Conservation (phyloP, 202 grass and related monocot species). For the Saccharum hybrid region DNA sequence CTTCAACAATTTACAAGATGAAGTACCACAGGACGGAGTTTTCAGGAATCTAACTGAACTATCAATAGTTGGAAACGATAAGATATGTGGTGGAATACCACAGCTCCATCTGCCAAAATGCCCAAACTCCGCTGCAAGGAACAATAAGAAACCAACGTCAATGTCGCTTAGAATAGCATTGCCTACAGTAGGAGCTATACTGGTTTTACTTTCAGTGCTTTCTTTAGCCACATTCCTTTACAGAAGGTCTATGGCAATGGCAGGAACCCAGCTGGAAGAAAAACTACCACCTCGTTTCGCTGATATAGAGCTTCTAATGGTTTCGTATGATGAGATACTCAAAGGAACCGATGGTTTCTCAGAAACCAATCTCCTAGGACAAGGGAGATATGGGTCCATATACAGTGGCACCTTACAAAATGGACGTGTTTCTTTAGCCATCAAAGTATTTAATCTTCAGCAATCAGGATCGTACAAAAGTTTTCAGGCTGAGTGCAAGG, state of each 20-base stretch:
- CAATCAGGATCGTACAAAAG: too few species aligned
- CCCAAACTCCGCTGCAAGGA: neutral
- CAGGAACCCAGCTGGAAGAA: neutral
- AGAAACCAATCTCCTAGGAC: constrained; percentile 33
- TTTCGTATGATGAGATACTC: constrained; percentile 33
- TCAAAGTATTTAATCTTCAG: too few species aligned
- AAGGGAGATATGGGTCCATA: constrained; percentile 9
- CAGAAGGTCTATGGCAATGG: neutral
- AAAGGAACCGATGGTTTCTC: constrained; percentile 4
- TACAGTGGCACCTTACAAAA: too few species aligned
- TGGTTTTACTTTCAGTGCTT: constrained; percentile 27
- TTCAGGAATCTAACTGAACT: constrained; percentile 39
- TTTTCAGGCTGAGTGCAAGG: too few species aligned
- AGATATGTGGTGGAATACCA: neutral
- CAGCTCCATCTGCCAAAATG: constrained; percentile 11
- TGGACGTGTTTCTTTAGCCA: too few species aligned
- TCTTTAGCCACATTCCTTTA: neutral
- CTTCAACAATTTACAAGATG: neutral
- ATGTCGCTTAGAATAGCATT: constrained; percentile 1
- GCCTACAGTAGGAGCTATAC: neutral
- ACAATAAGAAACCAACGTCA: neutral
- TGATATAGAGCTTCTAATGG: neutral
- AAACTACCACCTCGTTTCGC: neutral
- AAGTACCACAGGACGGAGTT: constrained; percentile 37
- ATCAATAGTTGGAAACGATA: constrained; percentile 35